These are phyloP conservation scores for Ammopiptanthus mongolicus DNA, from an alignment of 306 rosid species.

Conservation along the genomic window DNA sequence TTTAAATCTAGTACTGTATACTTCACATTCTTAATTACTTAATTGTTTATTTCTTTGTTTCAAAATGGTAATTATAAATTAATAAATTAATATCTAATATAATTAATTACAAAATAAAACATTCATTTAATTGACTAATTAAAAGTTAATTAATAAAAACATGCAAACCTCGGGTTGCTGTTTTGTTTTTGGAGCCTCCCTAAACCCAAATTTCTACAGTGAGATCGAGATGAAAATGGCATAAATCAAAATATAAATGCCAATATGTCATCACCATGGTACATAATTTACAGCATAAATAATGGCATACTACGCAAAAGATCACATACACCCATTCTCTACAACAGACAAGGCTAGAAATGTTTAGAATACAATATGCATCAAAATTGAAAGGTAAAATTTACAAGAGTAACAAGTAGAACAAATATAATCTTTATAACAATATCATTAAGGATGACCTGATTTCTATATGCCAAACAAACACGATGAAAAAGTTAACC, in stretches of 20 bases:
- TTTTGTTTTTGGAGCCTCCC: neutral
- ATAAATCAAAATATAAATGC: neutral
- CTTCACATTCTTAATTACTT: no score
- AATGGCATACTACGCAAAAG: neutral
- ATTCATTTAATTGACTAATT: no score
- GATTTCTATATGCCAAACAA: conserved; percentile 42
- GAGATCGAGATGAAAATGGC: neutral
- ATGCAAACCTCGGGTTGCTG: no score
- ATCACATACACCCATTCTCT: neutral
- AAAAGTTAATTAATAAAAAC: no score
- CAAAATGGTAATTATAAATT: no score
- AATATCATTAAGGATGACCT: conserved; percentile 30
- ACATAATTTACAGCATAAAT: conserved; percentile 10
- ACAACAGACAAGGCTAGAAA: no score
- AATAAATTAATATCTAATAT: no score
- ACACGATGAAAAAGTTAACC: conserved; percentile 14
- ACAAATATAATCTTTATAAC: conserved; percentile 25
- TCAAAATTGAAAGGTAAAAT: conserved; percentile 27
- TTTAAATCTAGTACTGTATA: no score
- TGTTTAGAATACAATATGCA: no score
- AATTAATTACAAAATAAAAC: no score
- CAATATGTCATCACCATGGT: neutral
- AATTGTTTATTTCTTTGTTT: no score
- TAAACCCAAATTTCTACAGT: neutral
- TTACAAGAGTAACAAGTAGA: neutral